These are phyloP conservation scores for Colletotrichum musae DNA, from an alignment of 2,329 filamentous ascomycete species.

Conservation along the genomic window DNA sequence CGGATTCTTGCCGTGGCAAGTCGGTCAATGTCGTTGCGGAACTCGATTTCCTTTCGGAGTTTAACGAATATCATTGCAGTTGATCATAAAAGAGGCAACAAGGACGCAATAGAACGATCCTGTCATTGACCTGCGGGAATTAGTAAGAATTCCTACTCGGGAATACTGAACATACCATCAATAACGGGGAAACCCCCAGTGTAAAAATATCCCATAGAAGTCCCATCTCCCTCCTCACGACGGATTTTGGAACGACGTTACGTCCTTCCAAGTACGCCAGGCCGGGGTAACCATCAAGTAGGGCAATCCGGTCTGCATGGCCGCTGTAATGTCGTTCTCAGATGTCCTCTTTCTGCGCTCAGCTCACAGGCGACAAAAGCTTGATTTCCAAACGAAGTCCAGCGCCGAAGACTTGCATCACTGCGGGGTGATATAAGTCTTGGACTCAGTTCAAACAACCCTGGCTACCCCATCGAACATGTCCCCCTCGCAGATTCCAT, in stretches of 20 bases:
- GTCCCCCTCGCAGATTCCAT: slow-evolving; percentile 58
- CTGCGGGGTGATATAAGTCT: slow-evolving; percentile 67
- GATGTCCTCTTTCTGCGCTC: slow-evolving; percentile 66
- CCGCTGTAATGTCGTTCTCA: slow-evolving; percentile 71
- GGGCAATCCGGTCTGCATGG: slow-evolving; percentile 71
- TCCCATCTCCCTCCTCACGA: slow-evolving; percentile 51
- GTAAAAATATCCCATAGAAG: slow-evolving; percentile 66
- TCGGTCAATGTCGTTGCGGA: slow-evolving; percentile 61
- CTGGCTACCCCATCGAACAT: slow-evolving; percentile 62
- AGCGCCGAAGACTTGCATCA: slow-evolving; percentile 71
- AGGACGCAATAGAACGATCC: slow-evolving; percentile 74
- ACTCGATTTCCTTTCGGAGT: slow-evolving; percentile 71
- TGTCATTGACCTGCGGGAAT: slow-evolving; percentile 64
- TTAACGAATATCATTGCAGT: slow-evolving; percentile 72
- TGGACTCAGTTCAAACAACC: slow-evolving; percentile 69
- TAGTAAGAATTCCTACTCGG: slow-evolving; percentile 50
- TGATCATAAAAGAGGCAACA: slow-evolving; percentile 72
- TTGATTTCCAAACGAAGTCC: slow-evolving; percentile 65
- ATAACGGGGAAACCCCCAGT: slow-evolving; percentile 76
- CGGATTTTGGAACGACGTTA: slow-evolving; percentile 60
- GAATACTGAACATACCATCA: slow-evolving; percentile 59
- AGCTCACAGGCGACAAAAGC: slow-evolving; percentile 71
- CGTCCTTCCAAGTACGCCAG: slow-evolving; percentile 79
- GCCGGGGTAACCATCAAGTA: slow-evolving; percentile 79
- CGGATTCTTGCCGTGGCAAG: slow-evolving; percentile 57